These are phyloP conservation scores for Bruguiera gymnorhiza DNA, from an alignment of 345 rosid genomes.

Conservation along the genomic window DNA sequence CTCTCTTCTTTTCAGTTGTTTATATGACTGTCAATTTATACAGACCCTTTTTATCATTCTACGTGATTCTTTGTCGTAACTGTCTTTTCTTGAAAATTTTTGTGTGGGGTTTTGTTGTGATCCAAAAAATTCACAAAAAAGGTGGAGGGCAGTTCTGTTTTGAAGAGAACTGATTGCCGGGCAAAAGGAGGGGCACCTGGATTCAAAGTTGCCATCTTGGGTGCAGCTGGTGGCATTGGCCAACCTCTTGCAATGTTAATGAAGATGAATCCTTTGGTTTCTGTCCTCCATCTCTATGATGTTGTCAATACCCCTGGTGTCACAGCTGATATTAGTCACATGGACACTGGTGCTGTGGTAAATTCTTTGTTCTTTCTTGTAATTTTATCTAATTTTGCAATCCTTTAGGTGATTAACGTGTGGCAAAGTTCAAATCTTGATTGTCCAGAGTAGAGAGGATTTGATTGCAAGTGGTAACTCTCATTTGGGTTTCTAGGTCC, in stretches of 20 bases:
- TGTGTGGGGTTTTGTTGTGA: conserved; percentile 1
- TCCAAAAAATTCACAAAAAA: conserved; percentile 8
- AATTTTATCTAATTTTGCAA: neutral
- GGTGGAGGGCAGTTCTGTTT: conserved; percentile 44
- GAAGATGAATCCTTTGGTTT: conserved; percentile 62
- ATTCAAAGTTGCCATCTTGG: conserved; percentile 73
- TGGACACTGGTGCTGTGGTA: conserved; percentile 35
- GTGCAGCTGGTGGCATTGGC: conserved; percentile 83
- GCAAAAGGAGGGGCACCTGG: conserved; percentile 76
- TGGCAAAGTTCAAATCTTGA: neutral
- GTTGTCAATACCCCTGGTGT: conserved; percentile 30
- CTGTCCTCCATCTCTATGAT: conserved; percentile 40
- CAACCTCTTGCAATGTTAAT: conserved; percentile 62
- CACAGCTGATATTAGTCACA: conserved; percentile 33
- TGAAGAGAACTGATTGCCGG: conserved; percentile 50
- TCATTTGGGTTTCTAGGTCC: conserved; percentile 15
- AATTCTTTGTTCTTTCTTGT: neutral
- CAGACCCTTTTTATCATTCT: neutral
- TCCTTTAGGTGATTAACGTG: too few relatives aligned
- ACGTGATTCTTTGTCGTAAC: neutral
- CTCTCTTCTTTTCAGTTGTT: conserved; percentile 7
- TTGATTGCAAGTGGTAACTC: neutral
- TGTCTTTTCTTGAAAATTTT: neutral
- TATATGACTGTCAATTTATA: neutral
- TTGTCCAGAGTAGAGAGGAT: neutral